Evolutionary conservation across 352 stramenopile species (phyloP), one percentile per base, ranked within the genome.

Genomic region (Phytophthora hibernalis): DNA sequence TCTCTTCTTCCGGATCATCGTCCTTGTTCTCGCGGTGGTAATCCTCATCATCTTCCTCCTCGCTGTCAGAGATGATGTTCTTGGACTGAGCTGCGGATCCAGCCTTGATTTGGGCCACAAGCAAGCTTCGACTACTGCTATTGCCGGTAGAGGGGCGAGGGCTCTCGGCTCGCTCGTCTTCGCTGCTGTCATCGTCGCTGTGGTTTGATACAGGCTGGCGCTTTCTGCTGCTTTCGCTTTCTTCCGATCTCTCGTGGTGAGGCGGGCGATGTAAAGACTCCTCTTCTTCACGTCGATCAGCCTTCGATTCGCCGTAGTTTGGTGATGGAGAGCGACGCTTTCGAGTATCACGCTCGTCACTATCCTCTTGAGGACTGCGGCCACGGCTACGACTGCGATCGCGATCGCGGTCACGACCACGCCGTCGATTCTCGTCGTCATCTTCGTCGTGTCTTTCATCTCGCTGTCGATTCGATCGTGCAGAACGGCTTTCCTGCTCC

Each of bases 71-170:
- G n/a, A 80, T 68, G 37, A 67, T 22, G 40, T 65, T 64, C 26
- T 56, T 73, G 33, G 12, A 59, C n/a, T 52, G 40, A 15, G 26
- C 38, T 30, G 45, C 28, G 30, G 75, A 81, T 0, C 77, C 52
- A 0, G 77, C 76, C 43, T 90, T 91, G 70, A 89, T 90, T 53
- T 85, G 80, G 21, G 83, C 78, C 7, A 91, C 79, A 18, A 90
- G 65, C 4, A 89, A 67, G 18, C 63, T 80, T 9, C 60, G 65
- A 37, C 38, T 66, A 22, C 59, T 76, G 45, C 72, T 76, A 18
- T 71, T 72, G 37, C 37, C 37, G 8, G 70, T 71, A 28, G 57
- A 79, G 1, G 66, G 51, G 0, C 63, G 68, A 56, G 45, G 42
- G 47, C 65, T 74, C n/a, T 71, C 56, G n/a, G 50, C 28, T 26